Evolutionary conservation across 768 basidiomycete species (phyloP), one percentile per base, ranked within the genome.

Genomic region (Xanthoconium stramineum): DNA sequence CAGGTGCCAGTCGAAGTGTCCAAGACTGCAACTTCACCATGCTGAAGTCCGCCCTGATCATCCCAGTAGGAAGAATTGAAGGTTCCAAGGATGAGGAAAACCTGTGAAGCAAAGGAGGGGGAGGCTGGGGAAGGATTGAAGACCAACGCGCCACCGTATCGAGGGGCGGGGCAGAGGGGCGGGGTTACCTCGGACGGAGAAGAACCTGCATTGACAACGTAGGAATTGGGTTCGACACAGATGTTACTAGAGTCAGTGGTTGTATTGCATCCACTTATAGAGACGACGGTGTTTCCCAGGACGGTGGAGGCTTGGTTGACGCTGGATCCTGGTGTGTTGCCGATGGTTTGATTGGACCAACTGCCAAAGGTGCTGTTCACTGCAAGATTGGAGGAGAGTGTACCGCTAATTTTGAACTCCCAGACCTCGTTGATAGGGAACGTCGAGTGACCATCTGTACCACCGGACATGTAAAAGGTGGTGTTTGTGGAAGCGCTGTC

Each of bases 401-500:
- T 81, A 29, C 91, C 91, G 12, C 86, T 80, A 14, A 93, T 72
- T 55, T 81, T 74, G 42, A 93, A 72, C 61, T 79, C 78, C 88
- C 89, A 93, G 19, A 89, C 76, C 50, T 91, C 83, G 20, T 86
- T 82, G 35, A 90, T 71, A 36, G 81, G 72, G 56, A 71, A 76
- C 33, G 72, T 60, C 3, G 66, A 70, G 15, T 61, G 71, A 11
- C 78, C 81, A 58, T 87, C 74, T 29, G 77, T 79, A 9, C 91
- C 91, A n/a, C 91, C 91, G 9, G 81, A 78, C 62, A 91, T 74
- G 70, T 82, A 90, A 61, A 91, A 83, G 0, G 86, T 84, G 60
- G 86, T 91, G 63, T 85, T 88, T 39, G 84, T 60, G 46, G 72
- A 64, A n/a, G 61, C 6, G 24, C 17, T 52, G 52, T 73, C 59